Percentiles rank a stretch among this genome's conserved stretches.
phyloP scores from a whole-genome alignment of 192 early-diverging fungal genomes.

The Linnemannia exigua region DNA sequence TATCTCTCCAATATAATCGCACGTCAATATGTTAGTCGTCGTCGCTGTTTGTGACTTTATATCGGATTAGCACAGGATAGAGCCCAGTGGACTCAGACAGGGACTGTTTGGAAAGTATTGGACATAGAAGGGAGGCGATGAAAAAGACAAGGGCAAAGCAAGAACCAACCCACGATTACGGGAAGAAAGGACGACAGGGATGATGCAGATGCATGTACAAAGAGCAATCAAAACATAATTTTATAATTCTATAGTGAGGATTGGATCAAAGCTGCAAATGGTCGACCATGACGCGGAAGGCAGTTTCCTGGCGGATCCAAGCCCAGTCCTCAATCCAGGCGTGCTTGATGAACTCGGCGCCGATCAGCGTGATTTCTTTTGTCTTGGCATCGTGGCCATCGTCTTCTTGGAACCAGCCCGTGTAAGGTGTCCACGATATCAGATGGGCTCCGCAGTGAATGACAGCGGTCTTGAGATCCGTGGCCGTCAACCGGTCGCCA shows the following conservation, averaged over 20 bases:
- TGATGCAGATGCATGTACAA: conserved; percentile 8
- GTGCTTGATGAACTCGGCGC: conserved; percentile 48
- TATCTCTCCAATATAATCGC: too few species aligned
- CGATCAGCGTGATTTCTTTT: conserved; percentile 37
- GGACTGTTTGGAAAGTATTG: too few species aligned
- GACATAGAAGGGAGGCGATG: neutral
- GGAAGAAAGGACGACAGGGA: conserved; percentile 13
- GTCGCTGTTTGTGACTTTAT: too few species aligned
- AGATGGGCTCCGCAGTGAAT: conserved; percentile 57
- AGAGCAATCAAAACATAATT: conserved; percentile 17
- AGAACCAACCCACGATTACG: conserved; percentile 6
- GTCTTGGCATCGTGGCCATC: conserved; percentile 30
- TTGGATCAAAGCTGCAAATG: conserved; percentile 38
- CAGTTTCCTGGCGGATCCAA: conserved; percentile 52
- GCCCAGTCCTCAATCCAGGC: conserved; percentile 59
- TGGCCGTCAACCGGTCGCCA: conserved; percentile 25
- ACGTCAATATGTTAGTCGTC: too few species aligned
- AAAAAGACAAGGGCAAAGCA: conserved; percentile 17
- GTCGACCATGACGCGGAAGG: conserved; percentile 42
- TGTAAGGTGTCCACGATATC: conserved; percentile 50
- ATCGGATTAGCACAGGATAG: too few species aligned
- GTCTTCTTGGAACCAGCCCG: conserved; percentile 54
- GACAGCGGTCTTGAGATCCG: conserved; percentile 48
- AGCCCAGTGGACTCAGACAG: too few species aligned
- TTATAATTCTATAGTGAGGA: conserved; percentile 33